Percentiles rank a stretch among this genome's conserved stretches.
Conservation (phyloP, 1,284 basidiomycete genomes). For the Ganoderma resinaceum region DNA sequence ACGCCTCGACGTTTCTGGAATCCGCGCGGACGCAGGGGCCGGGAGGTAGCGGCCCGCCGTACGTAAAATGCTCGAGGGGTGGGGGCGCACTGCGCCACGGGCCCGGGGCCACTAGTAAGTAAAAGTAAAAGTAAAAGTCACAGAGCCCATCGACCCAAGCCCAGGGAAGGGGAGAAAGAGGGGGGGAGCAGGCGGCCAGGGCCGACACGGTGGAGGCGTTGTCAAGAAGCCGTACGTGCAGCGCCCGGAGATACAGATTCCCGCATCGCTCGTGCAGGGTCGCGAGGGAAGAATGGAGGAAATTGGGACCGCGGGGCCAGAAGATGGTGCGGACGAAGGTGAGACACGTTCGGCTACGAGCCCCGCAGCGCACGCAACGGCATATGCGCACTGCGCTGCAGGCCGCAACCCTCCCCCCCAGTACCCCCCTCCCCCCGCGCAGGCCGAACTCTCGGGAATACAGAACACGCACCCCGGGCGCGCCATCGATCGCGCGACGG, state of each 20-base stretch:
- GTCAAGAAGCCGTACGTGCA: not conserved
- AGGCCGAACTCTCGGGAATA: not conserved
- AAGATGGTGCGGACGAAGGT: not conserved
- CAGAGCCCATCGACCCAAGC: not conserved
- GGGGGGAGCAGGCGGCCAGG: not conserved
- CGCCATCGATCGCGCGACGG: not conserved
- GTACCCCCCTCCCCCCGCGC: not conserved
- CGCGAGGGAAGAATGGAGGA: not conserved
- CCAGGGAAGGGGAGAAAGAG: not conserved
- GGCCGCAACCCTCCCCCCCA: too few relatives aligned
- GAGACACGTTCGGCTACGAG: not conserved
- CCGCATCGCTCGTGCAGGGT: not conserved
- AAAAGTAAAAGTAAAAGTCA: too few relatives aligned
- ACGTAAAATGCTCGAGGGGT: not conserved
- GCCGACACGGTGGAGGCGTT: not conserved
- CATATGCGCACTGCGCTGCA: not conserved
- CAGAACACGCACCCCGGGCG: not conserved
- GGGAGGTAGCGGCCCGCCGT: not conserved
- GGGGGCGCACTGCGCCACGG: not conserved
- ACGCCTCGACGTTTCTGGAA: not conserved
- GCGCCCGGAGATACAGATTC: not conserved
- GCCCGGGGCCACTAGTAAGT: not conserved
- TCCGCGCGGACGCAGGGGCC: not conserved
- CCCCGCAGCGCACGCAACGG: not conserved
- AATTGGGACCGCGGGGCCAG: not conserved